Percentiles rank a stretch among this genome's conserved stretches.
Evolutionary conservation across 106 monocot species (phyloP).

Genomic region (Dendrobium catenatum): DNA sequence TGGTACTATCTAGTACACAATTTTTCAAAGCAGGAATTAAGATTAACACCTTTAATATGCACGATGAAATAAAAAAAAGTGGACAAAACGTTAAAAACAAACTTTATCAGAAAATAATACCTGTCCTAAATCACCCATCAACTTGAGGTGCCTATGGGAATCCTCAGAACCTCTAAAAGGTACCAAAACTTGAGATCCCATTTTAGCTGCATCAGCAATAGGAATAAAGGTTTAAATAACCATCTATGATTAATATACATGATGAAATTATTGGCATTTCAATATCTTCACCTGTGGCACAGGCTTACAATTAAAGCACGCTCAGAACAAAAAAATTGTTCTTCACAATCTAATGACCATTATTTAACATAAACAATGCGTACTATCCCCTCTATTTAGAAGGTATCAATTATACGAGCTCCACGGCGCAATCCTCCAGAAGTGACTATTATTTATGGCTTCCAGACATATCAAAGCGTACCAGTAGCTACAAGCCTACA

Average conservation of each 20-base stretch:
- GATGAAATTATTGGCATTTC: not conserved
- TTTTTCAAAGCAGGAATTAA: not conserved
- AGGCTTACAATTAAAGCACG: no score
- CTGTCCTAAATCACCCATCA: constrained; percentile 99
- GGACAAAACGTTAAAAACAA: not conserved
- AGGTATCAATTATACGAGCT: not conserved
- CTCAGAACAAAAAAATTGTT: not conserved
- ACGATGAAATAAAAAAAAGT: not conserved
- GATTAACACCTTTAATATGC: not conserved
- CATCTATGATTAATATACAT: not conserved
- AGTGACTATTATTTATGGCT: not conserved
- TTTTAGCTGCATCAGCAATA: constrained; percentile 60
- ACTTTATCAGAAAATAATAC: constrained; percentile 23
- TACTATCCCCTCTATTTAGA: not conserved
- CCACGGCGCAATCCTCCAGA: not conserved
- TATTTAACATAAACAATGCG: not conserved
- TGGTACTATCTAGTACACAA: constrained; percentile 73
- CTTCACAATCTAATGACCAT: not conserved
- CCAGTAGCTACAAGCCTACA: not conserved
- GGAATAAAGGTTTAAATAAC: not conserved
- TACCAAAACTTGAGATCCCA: constrained; percentile 98
- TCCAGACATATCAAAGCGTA: not conserved
- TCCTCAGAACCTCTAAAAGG: constrained; percentile 98
- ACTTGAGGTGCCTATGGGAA: constrained; percentile 87
- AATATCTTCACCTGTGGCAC: not conserved